Percentiles rank a stretch among this genome's conserved stretches.
phyloP scores from a whole-genome alignment of 495 filamentous ascomycete species.

The Penicillium parvum region DNA sequence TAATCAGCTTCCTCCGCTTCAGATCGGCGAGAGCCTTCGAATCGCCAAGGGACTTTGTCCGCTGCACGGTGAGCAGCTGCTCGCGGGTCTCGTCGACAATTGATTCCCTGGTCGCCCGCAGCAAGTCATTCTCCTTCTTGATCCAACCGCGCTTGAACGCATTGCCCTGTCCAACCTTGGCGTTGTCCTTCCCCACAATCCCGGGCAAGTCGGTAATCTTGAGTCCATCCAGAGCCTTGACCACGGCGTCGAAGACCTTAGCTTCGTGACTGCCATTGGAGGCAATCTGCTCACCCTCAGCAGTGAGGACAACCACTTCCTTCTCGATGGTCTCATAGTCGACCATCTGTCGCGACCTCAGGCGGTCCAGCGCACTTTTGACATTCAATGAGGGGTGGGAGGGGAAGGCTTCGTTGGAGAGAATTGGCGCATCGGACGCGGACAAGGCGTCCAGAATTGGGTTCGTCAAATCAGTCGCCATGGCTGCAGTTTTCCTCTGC shows the following conservation, averaged over 20 bases:
- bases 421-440: slow-evolving; percentile 57
- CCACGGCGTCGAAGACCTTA: slow-evolving; percentile 84
- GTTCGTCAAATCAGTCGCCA: slow-evolving; percentile 60
- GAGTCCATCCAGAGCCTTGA: slow-evolving; percentile 70
- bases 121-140: slow-evolving; percentile 70
- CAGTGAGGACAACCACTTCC: slow-evolving; percentile 73
- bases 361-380: slow-evolving; percentile 82
- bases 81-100: slow-evolving; percentile 78
- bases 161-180: slow-evolving; percentile 89
- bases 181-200: slow-evolving; percentile 76
- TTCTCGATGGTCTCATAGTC: slow-evolving; percentile 74
- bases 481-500: slow-evolving; percentile 35
- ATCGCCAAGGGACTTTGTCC: slow-evolving; percentile 63
- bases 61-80: slow-evolving; percentile 63
- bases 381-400: slow-evolving; percentile 61
- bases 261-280: slow-evolving; percentile 90
- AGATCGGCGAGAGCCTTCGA: slow-evolving; percentile 70
- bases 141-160: slow-evolving; percentile 98
- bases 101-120: slow-evolving; percentile 55
- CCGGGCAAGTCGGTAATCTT: slow-evolving; percentile 72
- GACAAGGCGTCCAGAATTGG: slow-evolving; percentile 64
- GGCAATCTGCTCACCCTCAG: slow-evolving; percentile 73
- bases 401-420: slow-evolving; percentile 75
- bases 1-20: slow-evolving; percentile 84
- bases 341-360: slow-evolving; percentile 81